A percentile compares a stretch with the other conserved stretches of the same genome.
phyloP scores from a whole-genome alignment of 73 alveolate genomes.

The Vitrella brassicaformis region DNA sequence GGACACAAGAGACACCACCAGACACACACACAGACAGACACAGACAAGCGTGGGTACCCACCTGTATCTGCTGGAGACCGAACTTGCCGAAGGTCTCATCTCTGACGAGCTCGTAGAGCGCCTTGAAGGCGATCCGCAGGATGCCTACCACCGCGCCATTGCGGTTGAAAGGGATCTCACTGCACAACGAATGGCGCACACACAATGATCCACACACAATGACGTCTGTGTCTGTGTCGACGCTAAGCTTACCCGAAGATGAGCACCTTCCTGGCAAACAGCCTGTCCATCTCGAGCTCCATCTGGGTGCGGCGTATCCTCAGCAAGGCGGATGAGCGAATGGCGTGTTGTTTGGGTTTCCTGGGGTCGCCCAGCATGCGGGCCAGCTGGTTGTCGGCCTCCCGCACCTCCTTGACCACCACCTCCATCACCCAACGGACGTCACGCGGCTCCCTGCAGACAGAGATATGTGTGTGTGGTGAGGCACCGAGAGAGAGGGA shows the following conservation, averaged over 20 bases:
- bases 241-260: neutral
- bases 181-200: neutral
- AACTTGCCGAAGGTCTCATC: slow-evolving; percentile 30
- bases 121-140: slow-evolving; percentile 29
- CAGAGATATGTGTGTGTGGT: too few species aligned
- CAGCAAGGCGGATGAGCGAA: too few species aligned
- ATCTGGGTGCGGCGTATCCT: slow-evolving; percentile 2
- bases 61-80: slow-evolving; percentile 29
- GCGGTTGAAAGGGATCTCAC: slow-evolving; percentile 36
- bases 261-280: slow-evolving; percentile 20
- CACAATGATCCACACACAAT: neutral
- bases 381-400: slow-evolving; percentile 23
- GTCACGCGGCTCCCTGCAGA: slow-evolving; percentile 27
- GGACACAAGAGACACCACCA: neutral
- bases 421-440: slow-evolving; percentile 30
- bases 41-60: neutral
- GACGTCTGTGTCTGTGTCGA: neutral
- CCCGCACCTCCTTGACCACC: slow-evolving; percentile 17
- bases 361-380: slow-evolving; percentile 33
- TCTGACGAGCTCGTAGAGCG: slow-evolving; percentile 23
- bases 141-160: slow-evolving; percentile 32
- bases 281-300: slow-evolving; percentile 33
- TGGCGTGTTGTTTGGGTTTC: slow-evolving; percentile 29
- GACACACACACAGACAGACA: neutral
- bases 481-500: too few species aligned